phyloP scores from a whole-genome alignment of 106 monocot genomes.

The Dactylorhiza incarnata region DNA sequence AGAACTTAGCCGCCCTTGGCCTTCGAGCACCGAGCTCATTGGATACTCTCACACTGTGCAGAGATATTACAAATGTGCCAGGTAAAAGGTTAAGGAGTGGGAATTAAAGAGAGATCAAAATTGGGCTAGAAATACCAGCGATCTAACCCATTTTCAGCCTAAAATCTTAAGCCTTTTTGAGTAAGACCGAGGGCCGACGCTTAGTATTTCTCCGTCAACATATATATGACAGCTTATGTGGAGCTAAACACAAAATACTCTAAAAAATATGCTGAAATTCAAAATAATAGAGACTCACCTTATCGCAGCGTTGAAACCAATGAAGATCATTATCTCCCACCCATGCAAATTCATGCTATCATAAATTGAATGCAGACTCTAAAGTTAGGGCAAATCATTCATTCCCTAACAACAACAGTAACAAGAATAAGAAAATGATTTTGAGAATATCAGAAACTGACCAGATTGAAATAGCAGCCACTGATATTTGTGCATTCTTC shows the following conservation, averaged over 20 bases:
- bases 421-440: no score
- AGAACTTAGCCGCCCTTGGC: conserved; percentile 65
- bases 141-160: not conserved
- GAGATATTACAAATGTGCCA: not conserved
- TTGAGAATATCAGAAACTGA: conserved; percentile 7
- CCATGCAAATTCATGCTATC: conserved; percentile 52
- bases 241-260: no score
- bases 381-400: not conserved
- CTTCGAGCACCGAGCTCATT: conserved; percentile 80
- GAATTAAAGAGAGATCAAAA: not conserved
- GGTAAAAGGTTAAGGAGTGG: not conserved
- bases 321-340: conserved; percentile 77
- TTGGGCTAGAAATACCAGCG: not conserved
- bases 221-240: no score
- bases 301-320: conserved; percentile 82
- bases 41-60: conserved; percentile 62
- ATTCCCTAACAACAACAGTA: no score
- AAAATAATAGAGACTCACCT: conserved; percentile 28
- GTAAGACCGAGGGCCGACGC: no score
- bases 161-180: no score
- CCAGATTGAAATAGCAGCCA: conserved; percentile 63
- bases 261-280: not conserved
- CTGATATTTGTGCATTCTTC: conserved; percentile 45
- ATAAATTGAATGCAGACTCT: not conserved
- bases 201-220: no score